These are phyloP conservation scores for Hirschioporus abietinus DNA, from an alignment of 768 basidiomycete species.

Conservation along the genomic window DNA sequence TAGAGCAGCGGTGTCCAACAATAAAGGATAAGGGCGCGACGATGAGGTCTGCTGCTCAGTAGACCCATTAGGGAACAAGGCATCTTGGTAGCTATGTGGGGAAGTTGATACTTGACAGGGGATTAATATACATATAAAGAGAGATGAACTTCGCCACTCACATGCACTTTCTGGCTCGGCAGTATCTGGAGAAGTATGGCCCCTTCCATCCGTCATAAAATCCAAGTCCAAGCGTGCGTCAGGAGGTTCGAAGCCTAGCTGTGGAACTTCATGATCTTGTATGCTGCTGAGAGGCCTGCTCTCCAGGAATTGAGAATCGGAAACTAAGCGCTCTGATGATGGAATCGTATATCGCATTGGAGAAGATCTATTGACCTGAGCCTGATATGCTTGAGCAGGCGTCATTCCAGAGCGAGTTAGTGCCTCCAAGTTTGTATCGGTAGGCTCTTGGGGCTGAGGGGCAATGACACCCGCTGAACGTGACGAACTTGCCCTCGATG, in stretches of 20 bases:
- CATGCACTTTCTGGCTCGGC: background rate
- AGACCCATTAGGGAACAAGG: background rate
- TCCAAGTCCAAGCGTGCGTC: constrained; percentile 5
- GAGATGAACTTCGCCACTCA: constrained; percentile 1
- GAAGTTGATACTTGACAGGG: background rate
- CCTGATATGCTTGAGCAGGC: constrained; percentile 77
- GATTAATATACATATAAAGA: background rate
- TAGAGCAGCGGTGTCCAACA: constrained; percentile 49
- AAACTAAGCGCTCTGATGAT: background rate
- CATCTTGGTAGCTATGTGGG: background rate
- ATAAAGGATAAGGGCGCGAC: constrained; percentile 44
- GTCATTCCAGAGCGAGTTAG: constrained; percentile 52
- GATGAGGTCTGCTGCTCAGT: constrained; percentile 7
- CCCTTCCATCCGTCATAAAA: constrained; percentile 1
- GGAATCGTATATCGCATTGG: background rate
- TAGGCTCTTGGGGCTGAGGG: constrained; percentile 44
- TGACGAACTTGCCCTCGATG: constrained; percentile 44
- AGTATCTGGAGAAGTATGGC: background rate
- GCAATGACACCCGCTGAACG: constrained; percentile 38
- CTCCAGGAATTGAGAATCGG: background rate
- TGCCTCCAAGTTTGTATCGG: constrained; percentile 41
- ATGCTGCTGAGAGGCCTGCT: constrained; percentile 10
- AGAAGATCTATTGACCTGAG: constrained; percentile 46
- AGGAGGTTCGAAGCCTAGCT: constrained; percentile 4
- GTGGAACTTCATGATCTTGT: background rate